These are phyloP conservation scores for Aschersonia sp. DNA, from an alignment of 2,329 filamentous ascomycete genomes.

Conservation along the genomic window DNA sequence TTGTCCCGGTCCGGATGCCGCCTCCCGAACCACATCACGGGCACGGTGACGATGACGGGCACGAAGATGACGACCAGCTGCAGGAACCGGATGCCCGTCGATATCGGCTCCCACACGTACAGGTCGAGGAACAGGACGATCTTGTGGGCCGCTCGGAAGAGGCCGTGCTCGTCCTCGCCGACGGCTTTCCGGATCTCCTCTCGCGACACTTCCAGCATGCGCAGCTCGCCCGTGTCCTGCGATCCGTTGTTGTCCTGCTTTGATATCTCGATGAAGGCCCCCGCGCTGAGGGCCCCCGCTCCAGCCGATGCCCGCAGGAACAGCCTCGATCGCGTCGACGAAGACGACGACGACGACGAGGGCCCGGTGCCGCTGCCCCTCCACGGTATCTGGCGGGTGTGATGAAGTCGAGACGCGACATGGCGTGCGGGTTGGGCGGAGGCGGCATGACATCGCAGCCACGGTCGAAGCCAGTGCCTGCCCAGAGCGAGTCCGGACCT, in stretches of 20 bases:
- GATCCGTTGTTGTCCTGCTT: constrained; percentile 34
- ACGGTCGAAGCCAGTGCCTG: constrained; percentile 27
- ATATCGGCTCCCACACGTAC: constrained; percentile 72
- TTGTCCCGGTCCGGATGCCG: constrained; percentile 50
- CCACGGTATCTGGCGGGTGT: constrained; percentile 13
- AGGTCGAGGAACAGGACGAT: constrained; percentile 54
- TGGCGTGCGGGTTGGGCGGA: constrained; percentile 7
- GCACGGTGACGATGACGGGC: constrained; percentile 70
- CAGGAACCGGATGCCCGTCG: constrained; percentile 75
- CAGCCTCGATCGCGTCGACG: constrained; percentile 5
- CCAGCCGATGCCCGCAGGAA: constrained; percentile 24
- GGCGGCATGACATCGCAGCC: constrained; percentile 9
- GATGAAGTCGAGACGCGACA: constrained; percentile 11
- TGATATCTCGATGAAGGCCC: constrained; percentile 42
- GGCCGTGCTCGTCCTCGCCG: constrained; percentile 42
- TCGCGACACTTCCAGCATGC: constrained; percentile 74
- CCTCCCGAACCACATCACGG: constrained; percentile 64
- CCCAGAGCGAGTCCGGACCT: constrained; percentile 26
- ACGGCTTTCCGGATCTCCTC: constrained; percentile 61
- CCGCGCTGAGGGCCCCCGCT: constrained; percentile 33
- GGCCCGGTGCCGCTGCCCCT: constrained; percentile 1
- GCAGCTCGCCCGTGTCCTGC: constrained; percentile 57
- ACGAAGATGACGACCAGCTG: constrained; percentile 82
- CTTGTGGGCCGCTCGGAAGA: constrained; percentile 41
- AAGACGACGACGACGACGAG: not conserved